phyloP scores from a whole-genome alignment of 148 eudicot species.

The Cornus kousa region DNA sequence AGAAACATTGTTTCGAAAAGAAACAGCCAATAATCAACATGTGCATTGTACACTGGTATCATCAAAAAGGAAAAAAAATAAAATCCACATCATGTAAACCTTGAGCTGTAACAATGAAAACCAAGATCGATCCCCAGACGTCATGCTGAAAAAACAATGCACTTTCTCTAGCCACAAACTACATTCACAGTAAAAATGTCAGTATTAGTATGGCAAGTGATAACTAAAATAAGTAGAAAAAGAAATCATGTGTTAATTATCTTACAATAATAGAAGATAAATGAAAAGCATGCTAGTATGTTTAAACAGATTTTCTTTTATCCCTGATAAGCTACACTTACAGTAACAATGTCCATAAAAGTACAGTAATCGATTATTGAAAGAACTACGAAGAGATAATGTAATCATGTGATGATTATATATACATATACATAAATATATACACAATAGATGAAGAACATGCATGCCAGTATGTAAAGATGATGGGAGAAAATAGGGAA shows the following conservation, averaged over 20 bases:
- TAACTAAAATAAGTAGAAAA: neutral
- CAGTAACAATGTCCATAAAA: no score
- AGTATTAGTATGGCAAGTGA: neutral
- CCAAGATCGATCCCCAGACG: constrained; percentile 50
- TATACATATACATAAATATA: no score
- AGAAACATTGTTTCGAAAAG: neutral
- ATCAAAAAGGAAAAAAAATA: neutral
- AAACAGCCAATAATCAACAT: neutral
- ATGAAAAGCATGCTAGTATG: neutral
- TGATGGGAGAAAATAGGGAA: no score
- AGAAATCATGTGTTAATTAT: neutral
- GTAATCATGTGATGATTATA: no score
- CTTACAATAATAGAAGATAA: neutral
- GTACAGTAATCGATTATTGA: no score
- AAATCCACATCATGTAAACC: constrained; percentile 37
- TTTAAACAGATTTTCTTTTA: neutral
- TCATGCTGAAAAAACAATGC: constrained; percentile 47
- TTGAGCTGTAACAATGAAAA: constrained; percentile 52
- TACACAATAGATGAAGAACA: no score
- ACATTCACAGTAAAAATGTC: constrained; percentile 4
- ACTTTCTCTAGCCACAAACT: constrained; percentile 77
- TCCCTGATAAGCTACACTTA: neutral
- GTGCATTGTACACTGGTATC: neutral
- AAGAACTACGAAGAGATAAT: no score
- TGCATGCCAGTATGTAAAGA: no score